Evolutionary conservation across 495 filamentous ascomycete genomes (phyloP).

Genomic region (Daldinia bambusicola): DNA sequence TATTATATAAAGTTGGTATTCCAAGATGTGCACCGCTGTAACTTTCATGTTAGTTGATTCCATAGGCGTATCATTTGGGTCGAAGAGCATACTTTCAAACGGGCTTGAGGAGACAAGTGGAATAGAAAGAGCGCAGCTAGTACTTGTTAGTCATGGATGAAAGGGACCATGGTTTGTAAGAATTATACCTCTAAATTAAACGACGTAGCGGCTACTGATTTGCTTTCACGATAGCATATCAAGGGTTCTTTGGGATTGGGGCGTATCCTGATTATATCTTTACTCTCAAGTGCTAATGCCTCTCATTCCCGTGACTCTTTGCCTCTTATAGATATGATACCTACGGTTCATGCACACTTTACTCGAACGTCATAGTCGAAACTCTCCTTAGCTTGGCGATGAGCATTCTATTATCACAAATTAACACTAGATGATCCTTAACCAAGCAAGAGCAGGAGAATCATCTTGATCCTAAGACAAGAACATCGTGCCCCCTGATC

Average conservation of each 20-base stretch:
- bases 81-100: constrained; percentile 42
- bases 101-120: constrained; percentile 39
- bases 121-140: constrained; percentile 45
- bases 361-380: constrained; percentile 23
- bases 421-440: background rate
- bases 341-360: background rate
- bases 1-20: constrained; percentile 1
- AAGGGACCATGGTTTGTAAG: background rate
- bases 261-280: constrained; percentile 28
- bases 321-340: background rate
- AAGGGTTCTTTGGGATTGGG: background rate
- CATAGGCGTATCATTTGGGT: background rate
- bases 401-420: background rate
- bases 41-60: background rate
- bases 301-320: background rate
- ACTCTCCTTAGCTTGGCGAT: constrained; percentile 26
- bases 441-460: constrained; percentile 12
- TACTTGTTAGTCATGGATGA: constrained; percentile 17
- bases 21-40: constrained; percentile 33
- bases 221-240: background rate
- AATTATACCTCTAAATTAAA: constrained; percentile 30
- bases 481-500: constrained; percentile 46
- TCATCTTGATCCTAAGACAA: constrained; percentile 13
- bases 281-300: constrained; percentile 6
- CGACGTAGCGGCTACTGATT: constrained; percentile 3